These are phyloP conservation scores for Hymenoscyphus fructigenus DNA, from an alignment of 2,329 filamentous ascomycete species.

Conservation along the genomic window DNA sequence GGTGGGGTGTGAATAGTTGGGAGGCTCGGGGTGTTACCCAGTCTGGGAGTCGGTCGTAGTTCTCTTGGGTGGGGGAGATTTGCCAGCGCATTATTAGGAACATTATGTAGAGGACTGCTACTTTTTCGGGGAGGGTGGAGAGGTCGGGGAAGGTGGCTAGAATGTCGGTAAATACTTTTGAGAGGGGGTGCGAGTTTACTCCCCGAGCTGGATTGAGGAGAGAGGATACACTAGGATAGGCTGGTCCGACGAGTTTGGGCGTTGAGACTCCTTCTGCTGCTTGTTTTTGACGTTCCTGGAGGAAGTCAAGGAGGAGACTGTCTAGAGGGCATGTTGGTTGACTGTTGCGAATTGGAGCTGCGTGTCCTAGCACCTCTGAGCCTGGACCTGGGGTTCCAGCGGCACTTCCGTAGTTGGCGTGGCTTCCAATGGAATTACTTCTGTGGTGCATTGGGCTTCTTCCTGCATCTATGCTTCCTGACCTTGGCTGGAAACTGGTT, in stretches of 20 bases:
- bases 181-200: conserved; percentile 70
- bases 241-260: conserved; percentile 69
- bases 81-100: conserved; percentile 86
- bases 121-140: conserved; percentile 73
- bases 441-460: conserved; percentile 26
- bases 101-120: conserved; percentile 82
- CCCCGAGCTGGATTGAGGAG: conserved; percentile 69
- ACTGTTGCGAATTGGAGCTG: conserved; percentile 53
- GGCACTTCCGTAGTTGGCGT: conserved; percentile 28
- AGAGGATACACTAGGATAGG: conserved; percentile 76
- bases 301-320: conserved; percentile 75
- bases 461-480: conserved; percentile 17
- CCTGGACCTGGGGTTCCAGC: conserved; percentile 29
- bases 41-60: conserved; percentile 73
- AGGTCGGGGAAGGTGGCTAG: conserved; percentile 81
- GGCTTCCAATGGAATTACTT: conserved; percentile 27
- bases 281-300: conserved; percentile 66
- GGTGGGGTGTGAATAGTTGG: conserved; percentile 68
- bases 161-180: conserved; percentile 83
- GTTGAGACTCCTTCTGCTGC: conserved; percentile 63
- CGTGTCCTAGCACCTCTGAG: conserved; percentile 27
- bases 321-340: conserved; percentile 75
- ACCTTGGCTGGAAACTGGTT: conserved; percentile 29
- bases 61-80: conserved; percentile 74
- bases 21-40: conserved; percentile 67